Evolutionary conservation across 805 yeast genomes (phyloP), one percentile per base, ranked within the genome.

Genomic region (Maudiozyma bulderi): DNA sequence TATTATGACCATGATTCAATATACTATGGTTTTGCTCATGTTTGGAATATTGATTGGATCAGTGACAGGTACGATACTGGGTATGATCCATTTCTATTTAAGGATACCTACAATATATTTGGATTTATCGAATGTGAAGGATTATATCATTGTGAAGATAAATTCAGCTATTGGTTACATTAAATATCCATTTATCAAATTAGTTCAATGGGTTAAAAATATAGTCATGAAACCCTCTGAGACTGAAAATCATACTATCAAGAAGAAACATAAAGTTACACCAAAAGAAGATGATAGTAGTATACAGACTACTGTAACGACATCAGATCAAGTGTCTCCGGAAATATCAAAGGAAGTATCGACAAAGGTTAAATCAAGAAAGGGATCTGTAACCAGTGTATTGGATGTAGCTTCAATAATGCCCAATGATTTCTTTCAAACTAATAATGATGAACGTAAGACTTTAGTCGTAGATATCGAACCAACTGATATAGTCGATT

Each of bases 401-500:
- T 42, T 60, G 43, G 48, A 56, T 30, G 47, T 56, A 26, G 63
- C 60, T 26, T 52, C 61, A 13, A 48, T 52, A 38, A 47, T 60
- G 40, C 64, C 65, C 9, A 56, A 57, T 44, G 57, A 61, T 50
- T 60, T 56, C 48, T 60, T 61, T 30, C 64, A 61, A 48, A n/a
- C 38, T 2, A 14, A 15, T 14, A n/a, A 35, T 14, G 14, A 35
- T 14, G 14, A 35, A 35, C 38, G 15, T 6, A 35, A 35, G n/a
- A n/a, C 9, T n/a, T 35, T 35, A n/a, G 38, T 35, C 4, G 15
- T 35, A n/a, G 15, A 35, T 13, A n/a, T 35, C 14, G 15, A 35
- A 35, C 38, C 43, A 9, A 20, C 32, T 11, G 13, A 10, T 35
- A n/a, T 7, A 11, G 39, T n/a, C n/a, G 6, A 35, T 35, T 11